Percentiles rank a stretch among this genome's conserved stretches.
phyloP scores from a whole-genome alignment of 2,329 filamentous ascomycete genomes.

The Keithomyces neogunnii region DNA sequence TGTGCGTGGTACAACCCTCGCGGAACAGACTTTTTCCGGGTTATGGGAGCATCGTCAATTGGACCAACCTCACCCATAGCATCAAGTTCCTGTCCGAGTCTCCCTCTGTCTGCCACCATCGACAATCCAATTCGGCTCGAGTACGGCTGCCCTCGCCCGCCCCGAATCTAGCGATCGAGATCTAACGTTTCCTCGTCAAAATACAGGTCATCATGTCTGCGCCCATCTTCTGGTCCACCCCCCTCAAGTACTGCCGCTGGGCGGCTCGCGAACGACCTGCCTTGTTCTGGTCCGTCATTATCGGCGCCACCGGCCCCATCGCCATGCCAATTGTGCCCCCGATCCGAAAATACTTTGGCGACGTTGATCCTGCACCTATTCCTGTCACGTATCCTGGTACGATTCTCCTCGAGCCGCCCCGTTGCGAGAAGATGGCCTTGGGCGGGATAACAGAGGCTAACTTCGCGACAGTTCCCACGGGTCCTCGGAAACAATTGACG shows the following conservation, averaged over 20 bases:
- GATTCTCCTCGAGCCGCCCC: slow-evolving; percentile 19
- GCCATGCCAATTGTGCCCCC: slow-evolving; percentile 65
- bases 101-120: neutral
- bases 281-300: slow-evolving; percentile 76
- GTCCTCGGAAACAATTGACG: slow-evolving; percentile 49
- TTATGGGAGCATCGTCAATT: neutral
- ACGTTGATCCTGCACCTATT: slow-evolving; percentile 61
- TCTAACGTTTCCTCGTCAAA: too few relatives aligned
- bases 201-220: slow-evolving; percentile 45
- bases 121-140: neutral
- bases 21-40: slow-evolving; percentile 5
- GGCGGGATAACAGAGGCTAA: slow-evolving; percentile 3
- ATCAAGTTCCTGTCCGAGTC: neutral
- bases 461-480: slow-evolving; percentile 39
- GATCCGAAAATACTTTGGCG: slow-evolving; percentile 63
- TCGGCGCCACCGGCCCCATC: slow-evolving; percentile 67
- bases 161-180: neutral
- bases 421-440: neutral
- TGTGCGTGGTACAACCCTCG: neutral
- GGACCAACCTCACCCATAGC: neutral
- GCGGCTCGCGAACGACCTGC: slow-evolving; percentile 80
- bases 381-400: slow-evolving; percentile 90
- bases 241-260: slow-evolving; percentile 82
- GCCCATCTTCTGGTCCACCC: slow-evolving; percentile 76
- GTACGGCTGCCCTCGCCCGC: neutral